Evolutionary conservation across 495 filamentous ascomycete species (phyloP).

Genomic region (Annulohypoxylon moriforme): DNA sequence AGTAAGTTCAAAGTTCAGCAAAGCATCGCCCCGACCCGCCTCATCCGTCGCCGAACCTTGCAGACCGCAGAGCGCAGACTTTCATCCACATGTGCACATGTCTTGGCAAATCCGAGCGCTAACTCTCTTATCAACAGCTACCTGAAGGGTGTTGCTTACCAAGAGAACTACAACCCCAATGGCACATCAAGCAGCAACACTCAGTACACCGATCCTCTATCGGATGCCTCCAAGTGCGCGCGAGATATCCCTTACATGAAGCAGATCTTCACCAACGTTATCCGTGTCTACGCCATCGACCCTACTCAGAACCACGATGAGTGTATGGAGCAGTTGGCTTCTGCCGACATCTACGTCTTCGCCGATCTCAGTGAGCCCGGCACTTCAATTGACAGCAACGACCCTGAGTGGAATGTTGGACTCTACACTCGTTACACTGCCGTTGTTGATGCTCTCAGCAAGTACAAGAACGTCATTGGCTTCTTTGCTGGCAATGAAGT

Average conservation of each 20-base stretch:
- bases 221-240: constrained; percentile 73
- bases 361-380: constrained; percentile 85
- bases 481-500: constrained; percentile 99
- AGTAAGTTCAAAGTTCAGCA: constrained; percentile 36
- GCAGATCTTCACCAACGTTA: constrained; percentile 84
- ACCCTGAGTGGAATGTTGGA: constrained; percentile 77
- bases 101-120: constrained; percentile 33
- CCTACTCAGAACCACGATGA: constrained; percentile 76
- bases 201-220: constrained; percentile 73
- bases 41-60: background rate
- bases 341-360: constrained; percentile 93
- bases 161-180: constrained; percentile 63
- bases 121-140: constrained; percentile 46
- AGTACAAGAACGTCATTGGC: constrained; percentile 89
- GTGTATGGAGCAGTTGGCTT: constrained; percentile 85
- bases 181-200: constrained; percentile 50
- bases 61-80: background rate
- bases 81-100: background rate
- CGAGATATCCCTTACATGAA: constrained; percentile 85
- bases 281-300: constrained; percentile 94
- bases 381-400: constrained; percentile 83
- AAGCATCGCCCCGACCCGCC: constrained; percentile 13
- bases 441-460: constrained; percentile 80
- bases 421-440: constrained; percentile 82
- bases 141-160: constrained; percentile 92